phyloP scores from a whole-genome alignment of 2,329 filamentous ascomycete genomes.

The Colletotrichum magnum region DNA sequence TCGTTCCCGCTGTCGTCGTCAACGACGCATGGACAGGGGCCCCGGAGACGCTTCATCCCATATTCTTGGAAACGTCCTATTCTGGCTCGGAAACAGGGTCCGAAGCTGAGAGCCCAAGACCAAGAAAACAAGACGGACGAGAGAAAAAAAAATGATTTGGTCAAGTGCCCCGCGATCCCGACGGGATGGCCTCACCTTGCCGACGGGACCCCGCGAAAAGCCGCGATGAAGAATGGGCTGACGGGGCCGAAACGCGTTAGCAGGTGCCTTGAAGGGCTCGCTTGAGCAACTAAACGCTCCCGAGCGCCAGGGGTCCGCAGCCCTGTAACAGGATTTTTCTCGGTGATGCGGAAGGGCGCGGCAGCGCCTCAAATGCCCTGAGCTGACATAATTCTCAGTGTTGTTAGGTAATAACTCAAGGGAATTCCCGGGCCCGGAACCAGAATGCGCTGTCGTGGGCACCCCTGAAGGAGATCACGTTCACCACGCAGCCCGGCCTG shows the following conservation, averaged over 20 bases:
- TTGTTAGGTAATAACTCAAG: slow-evolving; percentile 1
- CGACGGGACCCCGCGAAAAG: neutral
- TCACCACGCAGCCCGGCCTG: neutral
- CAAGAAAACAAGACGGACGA: neutral
- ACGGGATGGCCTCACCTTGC: slow-evolving; percentile 15
- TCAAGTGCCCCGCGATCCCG: slow-evolving; percentile 4
- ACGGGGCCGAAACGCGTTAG: neutral
- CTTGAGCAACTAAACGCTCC: too few species aligned
- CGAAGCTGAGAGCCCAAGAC: neutral
- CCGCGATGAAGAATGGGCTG: slow-evolving; percentile 16
- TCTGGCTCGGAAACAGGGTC: neutral
- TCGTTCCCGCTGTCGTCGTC: neutral
- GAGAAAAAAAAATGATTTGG: neutral
- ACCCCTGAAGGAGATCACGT: neutral
- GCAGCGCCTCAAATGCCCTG: neutral
- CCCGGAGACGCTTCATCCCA: slow-evolving; percentile 21
- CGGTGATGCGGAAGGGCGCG: slow-evolving; percentile 4
- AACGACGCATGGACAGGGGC: slow-evolving; percentile 3
- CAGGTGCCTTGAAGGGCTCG: too few species aligned
- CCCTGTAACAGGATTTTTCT: slow-evolving; percentile 6
- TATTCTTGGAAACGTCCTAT: neutral
- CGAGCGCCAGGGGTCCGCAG: neutral
- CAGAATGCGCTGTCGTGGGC: neutral
- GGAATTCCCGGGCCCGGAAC: slow-evolving; percentile 4
- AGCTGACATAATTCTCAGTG: neutral